Evolutionary conservation across 1,139 yeast genomes (phyloP).

Genomic region (Saccharomyces pastorianus): DNA sequence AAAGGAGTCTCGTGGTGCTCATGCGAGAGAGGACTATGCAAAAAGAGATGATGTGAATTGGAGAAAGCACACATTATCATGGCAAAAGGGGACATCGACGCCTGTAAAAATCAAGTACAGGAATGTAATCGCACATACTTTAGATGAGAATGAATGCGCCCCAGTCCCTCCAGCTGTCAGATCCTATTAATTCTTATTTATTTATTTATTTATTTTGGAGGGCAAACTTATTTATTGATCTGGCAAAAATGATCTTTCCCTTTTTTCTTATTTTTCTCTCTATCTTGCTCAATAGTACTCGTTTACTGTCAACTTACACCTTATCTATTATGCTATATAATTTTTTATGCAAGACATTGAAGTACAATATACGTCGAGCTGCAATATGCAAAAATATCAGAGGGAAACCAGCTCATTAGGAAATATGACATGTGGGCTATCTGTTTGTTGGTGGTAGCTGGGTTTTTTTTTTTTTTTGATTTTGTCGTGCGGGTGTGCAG

Average conservation of each 20-base stretch:
- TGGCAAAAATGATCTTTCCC: not conserved
- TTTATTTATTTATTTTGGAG: not conserved
- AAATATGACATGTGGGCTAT: not conserved
- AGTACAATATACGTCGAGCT: not conserved
- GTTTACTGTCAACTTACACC: not conserved
- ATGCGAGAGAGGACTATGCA: conserved; percentile 96
- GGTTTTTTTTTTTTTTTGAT: not conserved
- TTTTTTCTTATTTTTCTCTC: not conserved
- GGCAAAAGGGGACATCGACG: conserved; percentile 71
- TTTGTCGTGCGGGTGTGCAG: not conserved
- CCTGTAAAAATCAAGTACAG: conserved; percentile 76
- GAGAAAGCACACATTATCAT: conserved; percentile 96
- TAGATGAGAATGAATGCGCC: conserved; percentile 89
- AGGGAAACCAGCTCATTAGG: not conserved
- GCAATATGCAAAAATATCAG: not conserved
- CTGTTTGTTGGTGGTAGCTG: not conserved
- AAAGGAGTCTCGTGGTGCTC: conserved; percentile 98
- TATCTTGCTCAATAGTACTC: not conserved
- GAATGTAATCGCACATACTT: conserved; percentile 70
- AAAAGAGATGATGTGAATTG: conserved; percentile 92
- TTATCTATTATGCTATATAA: conserved; percentile 2
- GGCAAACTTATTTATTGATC: not conserved
- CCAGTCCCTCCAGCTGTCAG: conserved; percentile 96
- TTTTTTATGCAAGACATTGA: not conserved
- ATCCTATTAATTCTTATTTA: conserved; percentile 48